These are phyloP conservation scores for Clarireedia sp. DNA, from an alignment of 2,329 filamentous ascomycete genomes.

Conservation along the genomic window DNA sequence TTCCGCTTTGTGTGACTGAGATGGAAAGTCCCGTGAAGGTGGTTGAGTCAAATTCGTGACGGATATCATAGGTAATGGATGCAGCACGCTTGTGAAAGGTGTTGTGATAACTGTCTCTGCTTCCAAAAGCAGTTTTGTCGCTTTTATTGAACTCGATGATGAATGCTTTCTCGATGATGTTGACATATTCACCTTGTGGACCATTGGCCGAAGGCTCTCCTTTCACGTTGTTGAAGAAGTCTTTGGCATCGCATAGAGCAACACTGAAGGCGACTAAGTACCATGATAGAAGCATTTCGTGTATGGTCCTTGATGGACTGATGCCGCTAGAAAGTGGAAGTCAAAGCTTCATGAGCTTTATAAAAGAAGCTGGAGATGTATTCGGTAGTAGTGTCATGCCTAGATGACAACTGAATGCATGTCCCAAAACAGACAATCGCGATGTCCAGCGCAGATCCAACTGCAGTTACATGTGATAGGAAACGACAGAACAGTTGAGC, in stretches of 20 bases:
- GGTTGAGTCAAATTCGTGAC: constrained; percentile 6
- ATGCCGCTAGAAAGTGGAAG: no score
- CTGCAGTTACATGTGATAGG: no score
- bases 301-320: no score
- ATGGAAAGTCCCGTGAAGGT: constrained; percentile 5
- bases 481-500: no score
- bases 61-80: constrained; percentile 3
- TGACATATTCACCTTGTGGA: neutral
- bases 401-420: no score
- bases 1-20: neutral
- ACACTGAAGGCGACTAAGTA: neutral
- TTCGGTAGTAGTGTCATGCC: no score
- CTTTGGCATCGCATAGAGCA: neutral
- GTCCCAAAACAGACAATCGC: no score
- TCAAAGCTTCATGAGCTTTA: no score
- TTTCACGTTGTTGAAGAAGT: neutral
- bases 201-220: neutral
- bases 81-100: constrained; percentile 3
- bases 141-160: neutral
- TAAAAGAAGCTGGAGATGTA: no score
- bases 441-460: no score
- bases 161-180: constrained; percentile 1
- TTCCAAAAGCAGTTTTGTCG: neutral
- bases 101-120: neutral
- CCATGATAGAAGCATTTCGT: neutral